phyloP scores from a whole-genome alignment of 805 yeast genomes.

The Wickerhamomyces chambardii region DNA sequence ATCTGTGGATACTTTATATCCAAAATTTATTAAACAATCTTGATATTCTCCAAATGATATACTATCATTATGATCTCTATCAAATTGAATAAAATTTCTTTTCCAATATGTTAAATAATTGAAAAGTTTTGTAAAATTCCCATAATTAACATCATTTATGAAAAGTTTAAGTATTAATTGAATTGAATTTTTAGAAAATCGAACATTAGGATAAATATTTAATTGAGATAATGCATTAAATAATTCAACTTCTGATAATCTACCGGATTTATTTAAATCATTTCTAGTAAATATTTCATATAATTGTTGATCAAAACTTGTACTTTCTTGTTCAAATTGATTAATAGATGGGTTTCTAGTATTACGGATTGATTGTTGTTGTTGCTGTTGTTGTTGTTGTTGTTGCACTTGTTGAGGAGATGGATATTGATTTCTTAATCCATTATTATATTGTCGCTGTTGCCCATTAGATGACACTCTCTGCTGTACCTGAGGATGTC shows the following conservation, averaged over 20 bases:
- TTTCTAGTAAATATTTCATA: slow-evolving; percentile 43
- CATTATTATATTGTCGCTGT: too few species aligned
- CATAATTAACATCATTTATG: slow-evolving; percentile 43
- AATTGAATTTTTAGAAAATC: slow-evolving; percentile 52
- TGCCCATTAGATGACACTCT: too few species aligned
- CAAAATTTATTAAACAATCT: slow-evolving; percentile 52
- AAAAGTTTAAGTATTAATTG: slow-evolving; percentile 55
- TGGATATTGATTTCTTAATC: too few species aligned
- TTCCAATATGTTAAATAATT: slow-evolving; percentile 61
- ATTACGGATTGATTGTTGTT: not conserved
- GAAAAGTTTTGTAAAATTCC: slow-evolving; percentile 63
- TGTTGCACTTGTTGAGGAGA: slow-evolving; percentile 1
- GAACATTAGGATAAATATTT: slow-evolving; percentile 36
- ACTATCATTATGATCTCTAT: slow-evolving; percentile 45
- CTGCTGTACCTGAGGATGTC: too few species aligned
- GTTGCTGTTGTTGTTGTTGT: slow-evolving; percentile 1
- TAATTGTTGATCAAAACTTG: slow-evolving; percentile 32
- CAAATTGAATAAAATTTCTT: slow-evolving; percentile 52
- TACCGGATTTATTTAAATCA: slow-evolving; percentile 45
- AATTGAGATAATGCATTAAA: slow-evolving; percentile 51
- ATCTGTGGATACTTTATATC: slow-evolving; percentile 50
- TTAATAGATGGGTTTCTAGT: too few species aligned
- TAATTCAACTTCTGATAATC: slow-evolving; percentile 46
- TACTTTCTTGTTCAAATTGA: too few species aligned
- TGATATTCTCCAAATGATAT: slow-evolving; percentile 62